Percentiles rank a stretch among this genome's conserved stretches.
These are phyloP conservation scores for Amoeboaphelidium occidentale DNA, from an alignment of 371 early-diverging fungal species.

Conservation along the genomic window DNA sequence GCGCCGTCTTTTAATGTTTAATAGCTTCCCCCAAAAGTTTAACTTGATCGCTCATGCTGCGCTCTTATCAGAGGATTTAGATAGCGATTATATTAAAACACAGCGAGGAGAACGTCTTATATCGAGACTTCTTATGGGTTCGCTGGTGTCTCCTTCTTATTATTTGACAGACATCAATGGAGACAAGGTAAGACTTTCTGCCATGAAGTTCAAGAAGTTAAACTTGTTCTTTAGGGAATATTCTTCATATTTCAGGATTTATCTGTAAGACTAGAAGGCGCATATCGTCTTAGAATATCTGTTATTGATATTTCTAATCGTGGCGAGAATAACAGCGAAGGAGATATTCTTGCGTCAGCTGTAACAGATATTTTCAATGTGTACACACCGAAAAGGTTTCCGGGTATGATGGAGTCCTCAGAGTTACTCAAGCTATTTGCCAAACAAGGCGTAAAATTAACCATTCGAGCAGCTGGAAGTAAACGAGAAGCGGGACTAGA, in stretches of 20 bases:
- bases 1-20: not conserved
- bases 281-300: not conserved
- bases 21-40: too few species aligned
- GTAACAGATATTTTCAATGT: not conserved
- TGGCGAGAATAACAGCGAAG: not conserved
- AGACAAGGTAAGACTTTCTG: too few species aligned
- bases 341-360: not conserved
- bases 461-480: not conserved
- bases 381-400: not conserved
- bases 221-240: not conserved
- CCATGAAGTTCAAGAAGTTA: too few species aligned
- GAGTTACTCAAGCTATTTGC: not conserved
- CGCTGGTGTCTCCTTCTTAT: not conserved
- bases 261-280: not conserved
- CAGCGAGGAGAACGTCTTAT: not conserved
- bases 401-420: not conserved
- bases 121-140: not conserved
- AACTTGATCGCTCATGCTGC: not conserved
- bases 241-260: not conserved
- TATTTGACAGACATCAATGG: not conserved
- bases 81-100: not conserved
- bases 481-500: too few species aligned
- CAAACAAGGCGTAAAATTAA: not conserved
- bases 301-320: not conserved
- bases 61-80: not conserved